Conservation (phyloP, 1,284 basidiomycete genomes). For the Fomitopsis betulina region DNA sequence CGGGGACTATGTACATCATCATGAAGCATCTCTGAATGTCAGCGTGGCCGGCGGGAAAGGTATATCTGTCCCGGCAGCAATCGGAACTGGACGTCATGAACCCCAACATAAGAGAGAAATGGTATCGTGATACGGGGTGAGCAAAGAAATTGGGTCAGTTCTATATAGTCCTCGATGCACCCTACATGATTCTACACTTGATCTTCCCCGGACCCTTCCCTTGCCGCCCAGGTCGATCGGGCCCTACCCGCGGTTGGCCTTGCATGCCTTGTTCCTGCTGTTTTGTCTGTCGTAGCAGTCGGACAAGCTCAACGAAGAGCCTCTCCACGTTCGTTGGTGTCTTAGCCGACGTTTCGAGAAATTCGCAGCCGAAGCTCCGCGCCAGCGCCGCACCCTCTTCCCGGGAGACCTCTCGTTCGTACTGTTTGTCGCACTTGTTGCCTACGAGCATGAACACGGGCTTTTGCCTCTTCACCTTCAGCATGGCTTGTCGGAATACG, state of each 20-base stretch:
- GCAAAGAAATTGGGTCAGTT: slow-evolving; percentile 46
- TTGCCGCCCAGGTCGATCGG: slow-evolving; percentile 26
- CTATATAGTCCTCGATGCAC: slow-evolving; percentile 62
- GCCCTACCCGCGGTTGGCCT: slow-evolving; percentile 27
- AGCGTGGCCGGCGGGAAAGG: slow-evolving; percentile 13
- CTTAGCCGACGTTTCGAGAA: slow-evolving; percentile 96
- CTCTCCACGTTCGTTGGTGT: slow-evolving; percentile 93
- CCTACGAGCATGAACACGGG: slow-evolving; percentile 88
- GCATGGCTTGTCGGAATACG: slow-evolving; percentile 93
- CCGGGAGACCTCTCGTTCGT: slow-evolving; percentile 82
- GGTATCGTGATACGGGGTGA: slow-evolving; percentile 69
- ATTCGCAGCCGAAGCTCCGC: slow-evolving; percentile 86
- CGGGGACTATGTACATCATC: slow-evolving; percentile 29
- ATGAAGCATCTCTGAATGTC: slow-evolving; percentile 21
- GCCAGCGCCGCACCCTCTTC: slow-evolving; percentile 89
- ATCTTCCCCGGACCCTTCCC: slow-evolving; percentile 25
- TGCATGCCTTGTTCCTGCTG: slow-evolving; percentile 31
- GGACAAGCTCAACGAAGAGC: slow-evolving; percentile 88
- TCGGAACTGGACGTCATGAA: slow-evolving; percentile 26
- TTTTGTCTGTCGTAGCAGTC: slow-evolving; percentile 76
- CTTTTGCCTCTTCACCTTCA: slow-evolving; percentile 87
- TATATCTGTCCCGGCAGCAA: slow-evolving; percentile 12
- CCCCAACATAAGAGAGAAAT: slow-evolving; percentile 39
- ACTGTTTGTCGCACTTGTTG: slow-evolving; percentile 87
- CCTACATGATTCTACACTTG: slow-evolving; percentile 74